These are phyloP conservation scores for Neurospora sublineolata DNA, from an alignment of 495 filamentous ascomycete species.

Conservation along the genomic window DNA sequence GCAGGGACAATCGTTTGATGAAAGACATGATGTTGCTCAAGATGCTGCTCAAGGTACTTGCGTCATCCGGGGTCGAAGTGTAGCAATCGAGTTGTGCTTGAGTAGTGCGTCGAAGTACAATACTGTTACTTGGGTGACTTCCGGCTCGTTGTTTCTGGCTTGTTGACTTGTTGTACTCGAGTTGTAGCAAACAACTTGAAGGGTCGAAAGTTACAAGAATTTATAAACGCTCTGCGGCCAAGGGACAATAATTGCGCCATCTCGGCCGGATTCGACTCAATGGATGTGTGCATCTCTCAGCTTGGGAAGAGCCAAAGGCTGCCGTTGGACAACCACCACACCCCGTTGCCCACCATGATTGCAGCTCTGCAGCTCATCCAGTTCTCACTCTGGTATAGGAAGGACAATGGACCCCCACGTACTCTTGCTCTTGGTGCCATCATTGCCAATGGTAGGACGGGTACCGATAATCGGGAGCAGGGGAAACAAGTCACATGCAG, in stretches of 20 bases:
- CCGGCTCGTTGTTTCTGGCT: neutral
- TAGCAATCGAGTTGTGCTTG: neutral
- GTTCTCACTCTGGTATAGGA: neutral
- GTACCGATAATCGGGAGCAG: conserved; percentile 1
- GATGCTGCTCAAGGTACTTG: neutral
- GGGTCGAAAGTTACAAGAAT: neutral
- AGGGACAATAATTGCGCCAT: conserved; percentile 25
- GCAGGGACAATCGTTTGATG: conserved; percentile 13
- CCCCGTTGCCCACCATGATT: neutral
- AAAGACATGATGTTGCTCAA: conserved; percentile 8
- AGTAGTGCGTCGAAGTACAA: neutral
- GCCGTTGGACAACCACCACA: neutral
- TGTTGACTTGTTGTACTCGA: neutral
- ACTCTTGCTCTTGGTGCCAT: conserved; percentile 1
- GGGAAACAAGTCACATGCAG: neutral
- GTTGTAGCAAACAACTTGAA: neutral
- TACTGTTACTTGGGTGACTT: neutral
- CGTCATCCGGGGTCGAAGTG: neutral
- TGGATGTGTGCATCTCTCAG: neutral
- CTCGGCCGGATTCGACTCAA: conserved; percentile 4
- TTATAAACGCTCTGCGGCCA: neutral
- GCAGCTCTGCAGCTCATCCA: neutral
- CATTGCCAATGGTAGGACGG: neutral
- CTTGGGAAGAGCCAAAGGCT: neutral
- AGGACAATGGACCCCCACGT: conserved; percentile 1